Base-by-base conservation (phyloP, 495 filamentous ascomycete genomes). In the Penicillium antarcticum region DNA sequence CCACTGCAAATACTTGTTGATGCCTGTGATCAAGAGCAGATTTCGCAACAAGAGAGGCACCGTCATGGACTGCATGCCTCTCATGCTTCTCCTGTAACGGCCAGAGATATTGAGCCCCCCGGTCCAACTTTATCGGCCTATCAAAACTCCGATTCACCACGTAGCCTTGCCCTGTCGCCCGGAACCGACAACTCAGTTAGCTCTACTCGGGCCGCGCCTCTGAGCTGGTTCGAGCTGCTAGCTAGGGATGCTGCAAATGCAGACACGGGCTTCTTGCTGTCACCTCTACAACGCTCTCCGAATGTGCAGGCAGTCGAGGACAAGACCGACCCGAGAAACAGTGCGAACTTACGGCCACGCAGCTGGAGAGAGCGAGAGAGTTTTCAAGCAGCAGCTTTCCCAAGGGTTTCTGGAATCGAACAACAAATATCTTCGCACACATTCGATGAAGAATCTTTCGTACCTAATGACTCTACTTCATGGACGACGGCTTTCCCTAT, bases 201-300 rank as follows among this genome's bases (percentile, higher is more conserved):
- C 4, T 56, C 57, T 0, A 55, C 53, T 4, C 47, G 58, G 48
- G 44, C 43, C 5, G 65, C 62, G 10, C 62, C 65, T 4, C 40
- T 65, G 9, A 65, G 65, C 38, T 68, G 62, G 65, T 68, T 68
- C 29, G 65, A 68, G 45, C 42, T 68, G 0, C 31, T 68, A 11
- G 65, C 65, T 1, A 60, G 52, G 3, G 65, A 68, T 46, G 65
- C 65, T 12, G 65, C 56, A 3, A 65, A 63, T 46, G 57, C 59
- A 17, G 54, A 68, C 26, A 53, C 51, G 5, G 46, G 57, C 11
- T 65, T 68, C 21, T 21, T 61, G 5, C 40, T 68, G 13, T 66
- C 65, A 0, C 57, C 65, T 3, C 57, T 49, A 1, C 52, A 56
- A 13, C 46, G 49, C 23, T 51, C 50, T 9, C 45, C 56, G 3